These are phyloP conservation scores for Lenwebbia sp. DNA, from an alignment of 345 rosid species.

Conservation along the genomic window DNA sequence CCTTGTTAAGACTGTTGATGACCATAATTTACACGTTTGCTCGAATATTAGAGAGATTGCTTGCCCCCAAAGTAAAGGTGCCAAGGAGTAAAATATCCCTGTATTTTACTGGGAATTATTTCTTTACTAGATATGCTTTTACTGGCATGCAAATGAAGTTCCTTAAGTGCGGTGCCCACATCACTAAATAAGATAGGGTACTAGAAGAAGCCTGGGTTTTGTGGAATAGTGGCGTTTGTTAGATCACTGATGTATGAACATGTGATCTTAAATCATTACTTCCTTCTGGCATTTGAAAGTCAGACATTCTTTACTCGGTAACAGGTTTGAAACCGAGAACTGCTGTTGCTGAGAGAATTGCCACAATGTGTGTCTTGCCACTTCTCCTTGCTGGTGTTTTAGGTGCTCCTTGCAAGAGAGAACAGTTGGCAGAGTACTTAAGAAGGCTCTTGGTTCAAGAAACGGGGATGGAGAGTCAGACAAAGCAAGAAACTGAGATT, in stretches of 20 bases:
- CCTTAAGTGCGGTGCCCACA: background rate
- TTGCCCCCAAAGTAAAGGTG: background rate
- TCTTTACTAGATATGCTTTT: background rate
- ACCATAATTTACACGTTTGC: background rate
- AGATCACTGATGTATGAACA: background rate
- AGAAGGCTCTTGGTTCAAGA: slow-evolving; percentile 67
- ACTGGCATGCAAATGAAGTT: background rate
- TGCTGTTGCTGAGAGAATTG: slow-evolving; percentile 64
- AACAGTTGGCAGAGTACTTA: slow-evolving; percentile 57
- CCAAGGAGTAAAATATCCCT: background rate
- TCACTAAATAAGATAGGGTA: background rate
- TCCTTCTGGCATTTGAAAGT: background rate
- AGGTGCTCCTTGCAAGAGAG: slow-evolving; percentile 70
- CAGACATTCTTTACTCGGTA: slow-evolving; percentile 10
- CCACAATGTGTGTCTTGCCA: slow-evolving; percentile 71
- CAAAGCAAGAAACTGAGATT: slow-evolving; percentile 39
- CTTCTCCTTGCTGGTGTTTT: slow-evolving; percentile 90
- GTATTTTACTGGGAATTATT: background rate
- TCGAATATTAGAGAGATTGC: background rate
- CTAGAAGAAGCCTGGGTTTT: background rate
- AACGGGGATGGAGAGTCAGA: slow-evolving; percentile 41
- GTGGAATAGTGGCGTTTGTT: background rate
- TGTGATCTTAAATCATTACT: background rate
- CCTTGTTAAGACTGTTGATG: background rate
- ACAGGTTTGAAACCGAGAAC: slow-evolving; percentile 86